phyloP scores from a whole-genome alignment of 2,329 filamentous ascomycete species.

The Raffaelea albimanens region DNA sequence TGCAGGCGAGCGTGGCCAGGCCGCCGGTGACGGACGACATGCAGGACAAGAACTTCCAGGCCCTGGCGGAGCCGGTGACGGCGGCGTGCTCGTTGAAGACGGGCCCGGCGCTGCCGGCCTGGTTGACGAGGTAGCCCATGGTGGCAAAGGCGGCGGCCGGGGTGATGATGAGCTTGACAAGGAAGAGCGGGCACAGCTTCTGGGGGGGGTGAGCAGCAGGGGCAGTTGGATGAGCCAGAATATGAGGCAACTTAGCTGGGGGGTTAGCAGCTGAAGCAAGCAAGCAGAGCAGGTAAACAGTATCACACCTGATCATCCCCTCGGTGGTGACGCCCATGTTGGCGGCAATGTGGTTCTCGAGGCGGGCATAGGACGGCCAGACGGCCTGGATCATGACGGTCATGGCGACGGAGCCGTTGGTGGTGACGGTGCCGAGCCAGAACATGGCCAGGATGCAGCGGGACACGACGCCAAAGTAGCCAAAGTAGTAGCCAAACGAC shows the following conservation, averaged over 20 bases:
- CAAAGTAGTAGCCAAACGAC: slow-evolving; percentile 27
- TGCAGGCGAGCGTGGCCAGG: slow-evolving; percentile 38
- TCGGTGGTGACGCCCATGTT: slow-evolving; percentile 21
- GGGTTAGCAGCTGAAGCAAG: slow-evolving; percentile 7
- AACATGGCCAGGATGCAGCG: slow-evolving; percentile 23
- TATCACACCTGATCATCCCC: slow-evolving; percentile 23
- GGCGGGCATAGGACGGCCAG: slow-evolving; percentile 29
- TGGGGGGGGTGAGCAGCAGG: slow-evolving; percentile 18
- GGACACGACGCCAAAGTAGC: slow-evolving; percentile 20
- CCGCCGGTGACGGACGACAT: slow-evolving; percentile 16
- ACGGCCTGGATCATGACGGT: slow-evolving; percentile 25
- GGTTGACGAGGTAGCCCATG: slow-evolving; percentile 72
- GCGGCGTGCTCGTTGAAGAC: neutral
- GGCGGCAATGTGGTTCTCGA: slow-evolving; percentile 29
- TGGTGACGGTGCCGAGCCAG: slow-evolving; percentile 24
- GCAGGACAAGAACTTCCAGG: slow-evolving; percentile 23
- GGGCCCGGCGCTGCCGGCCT: slow-evolving; percentile 23
- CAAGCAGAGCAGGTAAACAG: too few species aligned
- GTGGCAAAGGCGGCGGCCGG: slow-evolving; percentile 8
- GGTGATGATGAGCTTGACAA: slow-evolving; percentile 21
- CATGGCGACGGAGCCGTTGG: slow-evolving; percentile 21
- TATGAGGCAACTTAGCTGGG: slow-evolving; percentile 14
- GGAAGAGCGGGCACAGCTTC: slow-evolving; percentile 18
- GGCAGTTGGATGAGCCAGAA: slow-evolving; percentile 16
- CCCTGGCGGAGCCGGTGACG: neutral